These are phyloP conservation scores for Populus deltoides DNA, from an alignment of 345 rosid genomes.

Conservation along the genomic window DNA sequence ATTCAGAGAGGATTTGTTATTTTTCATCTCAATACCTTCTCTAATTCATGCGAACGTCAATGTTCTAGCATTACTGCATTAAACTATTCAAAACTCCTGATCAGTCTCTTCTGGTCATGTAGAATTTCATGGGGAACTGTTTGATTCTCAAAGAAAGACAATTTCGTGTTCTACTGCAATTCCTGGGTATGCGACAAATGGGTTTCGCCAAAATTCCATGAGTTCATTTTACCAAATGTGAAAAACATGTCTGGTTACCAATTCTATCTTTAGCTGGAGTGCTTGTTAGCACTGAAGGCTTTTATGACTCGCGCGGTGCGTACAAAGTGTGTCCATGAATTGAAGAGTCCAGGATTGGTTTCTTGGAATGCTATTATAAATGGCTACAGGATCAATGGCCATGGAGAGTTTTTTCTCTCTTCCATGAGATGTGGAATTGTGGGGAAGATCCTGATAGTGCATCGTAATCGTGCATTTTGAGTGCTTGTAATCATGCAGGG, in stretches of 20 bases:
- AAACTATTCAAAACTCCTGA: slow-evolving; percentile 23
- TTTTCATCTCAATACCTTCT: slow-evolving; percentile 5
- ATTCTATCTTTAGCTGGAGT: slow-evolving; percentile 49
- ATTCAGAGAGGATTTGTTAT: slow-evolving; percentile 3
- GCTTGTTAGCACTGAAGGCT: slow-evolving; percentile 30
- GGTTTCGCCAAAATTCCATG: slow-evolving; percentile 21
- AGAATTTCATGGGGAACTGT: slow-evolving; percentile 26
- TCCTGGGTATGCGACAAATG: slow-evolving; percentile 44
- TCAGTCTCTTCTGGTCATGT: slow-evolving; percentile 21
- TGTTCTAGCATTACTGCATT: background rate
- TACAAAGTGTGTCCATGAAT: slow-evolving; percentile 33
- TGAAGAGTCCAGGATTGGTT: slow-evolving; percentile 30
- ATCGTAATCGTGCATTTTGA: slow-evolving; percentile 36
- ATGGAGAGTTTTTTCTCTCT: slow-evolving; percentile 38
- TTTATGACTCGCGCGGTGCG: slow-evolving; percentile 16
- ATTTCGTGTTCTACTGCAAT: slow-evolving; percentile 43
- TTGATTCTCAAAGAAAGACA: slow-evolving; percentile 31
- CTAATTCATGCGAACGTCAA: background rate
- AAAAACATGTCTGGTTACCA: slow-evolving; percentile 24
- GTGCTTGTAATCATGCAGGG: slow-evolving; percentile 45
- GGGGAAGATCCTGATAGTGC: slow-evolving; percentile 37
- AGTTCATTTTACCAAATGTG: slow-evolving; percentile 37
- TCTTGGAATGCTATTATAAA: slow-evolving; percentile 47
- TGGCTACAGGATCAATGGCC: slow-evolving; percentile 41
- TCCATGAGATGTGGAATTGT: slow-evolving; percentile 33